Percentiles rank a stretch among this genome's conserved stretches.
These are phyloP conservation scores for Ophiobolus disseminans DNA, from an alignment of 2,329 filamentous ascomycete species.

Conservation along the genomic window DNA sequence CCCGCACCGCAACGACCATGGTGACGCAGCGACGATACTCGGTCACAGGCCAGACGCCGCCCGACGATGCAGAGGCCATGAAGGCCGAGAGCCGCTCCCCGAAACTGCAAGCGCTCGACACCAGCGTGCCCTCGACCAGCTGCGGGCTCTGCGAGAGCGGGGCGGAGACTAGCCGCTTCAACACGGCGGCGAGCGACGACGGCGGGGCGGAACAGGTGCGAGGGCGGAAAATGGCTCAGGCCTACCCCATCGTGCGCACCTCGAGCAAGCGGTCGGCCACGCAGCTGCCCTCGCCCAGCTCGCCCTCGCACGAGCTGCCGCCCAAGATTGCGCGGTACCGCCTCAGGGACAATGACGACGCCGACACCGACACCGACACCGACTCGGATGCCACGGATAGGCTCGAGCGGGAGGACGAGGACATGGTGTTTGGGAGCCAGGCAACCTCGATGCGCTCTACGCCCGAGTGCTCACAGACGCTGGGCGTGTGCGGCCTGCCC, in stretches of 20 bases:
- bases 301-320: slow-evolving; percentile 42
- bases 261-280: slow-evolving; percentile 48
- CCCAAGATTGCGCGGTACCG: slow-evolving; percentile 43
- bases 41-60: slow-evolving; percentile 47
- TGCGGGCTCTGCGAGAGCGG: slow-evolving; percentile 41
- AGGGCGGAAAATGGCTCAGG: slow-evolving; percentile 38
- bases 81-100: slow-evolving; percentile 38
- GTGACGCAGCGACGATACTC: slow-evolving; percentile 47
- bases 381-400: slow-evolving; percentile 30
- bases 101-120: slow-evolving; percentile 47
- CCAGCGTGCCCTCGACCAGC: slow-evolving; percentile 39
- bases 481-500: slow-evolving; percentile 23
- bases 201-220: slow-evolving; percentile 24
- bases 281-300: slow-evolving; percentile 46
- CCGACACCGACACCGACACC: slow-evolving; percentile 27
- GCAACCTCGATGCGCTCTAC: slow-evolving; percentile 30
- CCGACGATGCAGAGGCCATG: slow-evolving; percentile 41
- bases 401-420: slow-evolving; percentile 26
- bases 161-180: slow-evolving; percentile 15
- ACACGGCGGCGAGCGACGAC: slow-evolving; percentile 17
- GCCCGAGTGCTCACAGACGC: slow-evolving; percentile 25
- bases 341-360: slow-evolving; percentile 25
- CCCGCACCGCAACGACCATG: slow-evolving; percentile 21
- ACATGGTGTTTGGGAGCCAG: slow-evolving; percentile 21
- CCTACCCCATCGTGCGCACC: slow-evolving; percentile 32